Conservation (phyloP, 2,329 filamentous ascomycete genomes). For the Proliferodiscus dingleyae region DNA sequence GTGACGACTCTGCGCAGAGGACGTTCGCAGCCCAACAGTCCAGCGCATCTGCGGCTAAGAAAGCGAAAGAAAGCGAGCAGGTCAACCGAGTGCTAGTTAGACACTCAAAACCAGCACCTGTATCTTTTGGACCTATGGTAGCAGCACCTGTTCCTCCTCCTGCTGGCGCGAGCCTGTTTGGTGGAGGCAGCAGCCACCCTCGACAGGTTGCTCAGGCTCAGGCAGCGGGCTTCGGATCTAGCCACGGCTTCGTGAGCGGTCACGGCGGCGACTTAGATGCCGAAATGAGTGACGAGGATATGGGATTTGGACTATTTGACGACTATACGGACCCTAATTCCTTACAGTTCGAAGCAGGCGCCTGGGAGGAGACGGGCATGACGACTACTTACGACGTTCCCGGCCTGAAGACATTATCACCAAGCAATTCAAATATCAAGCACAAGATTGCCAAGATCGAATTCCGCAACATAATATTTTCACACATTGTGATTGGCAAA, state of each 20-base stretch:
- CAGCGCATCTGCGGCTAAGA: neutral
- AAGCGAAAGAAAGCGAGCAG: neutral
- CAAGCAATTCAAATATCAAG: constrained; percentile 46
- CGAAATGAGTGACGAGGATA: constrained; percentile 14
- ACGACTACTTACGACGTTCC: constrained; percentile 57
- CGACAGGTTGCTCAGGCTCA: neutral
- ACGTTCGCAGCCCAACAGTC: neutral
- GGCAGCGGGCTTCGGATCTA: too few relatives aligned
- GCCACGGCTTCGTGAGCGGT: too few relatives aligned
- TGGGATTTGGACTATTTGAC: constrained; percentile 9
- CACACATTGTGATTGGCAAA: constrained; percentile 56
- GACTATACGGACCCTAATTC: constrained; percentile 6
- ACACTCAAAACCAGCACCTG: neutral
- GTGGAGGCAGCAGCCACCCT: neutral
- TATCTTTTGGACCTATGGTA: neutral
- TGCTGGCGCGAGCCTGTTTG: neutral
- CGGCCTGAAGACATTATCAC: constrained; percentile 50
- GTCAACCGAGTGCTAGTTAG: neutral
- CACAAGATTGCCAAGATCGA: constrained; percentile 55
- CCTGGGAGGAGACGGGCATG: constrained; percentile 54
- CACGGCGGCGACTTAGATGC: neutral
- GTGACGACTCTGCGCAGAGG: neutral
- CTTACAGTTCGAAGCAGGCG: constrained; percentile 46
- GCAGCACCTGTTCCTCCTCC: neutral
- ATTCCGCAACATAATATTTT: constrained; percentile 48